Base-by-base conservation (phyloP, 1,284 basidiomycete genomes). In the Heterobasidion annosum region DNA sequence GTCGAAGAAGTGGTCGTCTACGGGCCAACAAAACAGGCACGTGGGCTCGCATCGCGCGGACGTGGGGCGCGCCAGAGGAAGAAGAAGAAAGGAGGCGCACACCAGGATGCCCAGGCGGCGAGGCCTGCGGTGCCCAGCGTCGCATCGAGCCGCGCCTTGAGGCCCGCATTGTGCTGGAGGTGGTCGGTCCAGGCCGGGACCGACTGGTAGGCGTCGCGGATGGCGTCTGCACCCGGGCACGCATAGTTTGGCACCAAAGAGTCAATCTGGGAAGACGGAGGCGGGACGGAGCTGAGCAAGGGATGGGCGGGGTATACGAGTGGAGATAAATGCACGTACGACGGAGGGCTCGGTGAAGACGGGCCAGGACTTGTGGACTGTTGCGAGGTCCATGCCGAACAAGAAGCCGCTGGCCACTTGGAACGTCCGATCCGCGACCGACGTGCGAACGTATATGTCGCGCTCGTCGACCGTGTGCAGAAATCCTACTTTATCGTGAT, bases 151-250 rank as follows among this genome's bases (percentile, higher is more conserved):
- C 71, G 61, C 25, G 59, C 63, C 57, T 77, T 73, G 50, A 81
- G 64, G 25, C 63, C 65, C 12, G 66, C 61, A 55, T 76, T 73
- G 46, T 66, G 62, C n/a, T 65, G 55, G 4, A 82, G 67, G 59
- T 82, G 78, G 56, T 74, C 68, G 10, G 68, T 75, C 80, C 80
- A 82, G 0, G 69, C 70, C 5, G 77, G 71, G 3, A 75, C 69
- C 2, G 71, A 70, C 56, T 80, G 78, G 58, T 71, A 73, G 0
- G 69, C 72, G 47, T 66, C 59, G 15, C 79, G 69, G 43, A 81
- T 66, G 33, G 63, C 61, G 52, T 76, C 61, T 2, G 79, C 80
- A 2, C 67, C 69, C 3, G 71, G 70, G 62, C 80, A 82, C 3
- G 63, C 60, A 57, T 81, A 81, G 52, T 61, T 71, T 12, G 79